phyloP scores from a whole-genome alignment of 2,329 filamentous ascomycete genomes.

The Aureobasidium sp. region DNA sequence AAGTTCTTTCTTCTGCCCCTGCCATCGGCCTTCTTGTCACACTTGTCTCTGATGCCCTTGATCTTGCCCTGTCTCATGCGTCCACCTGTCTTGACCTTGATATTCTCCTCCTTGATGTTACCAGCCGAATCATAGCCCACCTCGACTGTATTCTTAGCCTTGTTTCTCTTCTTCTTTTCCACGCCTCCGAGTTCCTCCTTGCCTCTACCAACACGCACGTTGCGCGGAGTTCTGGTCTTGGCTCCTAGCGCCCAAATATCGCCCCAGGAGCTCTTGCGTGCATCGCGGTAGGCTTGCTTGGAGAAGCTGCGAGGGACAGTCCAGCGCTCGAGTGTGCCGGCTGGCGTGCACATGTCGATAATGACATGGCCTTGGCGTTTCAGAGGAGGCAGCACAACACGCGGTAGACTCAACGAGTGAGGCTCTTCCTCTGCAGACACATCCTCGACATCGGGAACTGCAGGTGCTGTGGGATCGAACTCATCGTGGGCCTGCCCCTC shows the following conservation, averaged over 20 bases:
- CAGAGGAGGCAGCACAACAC: constrained; percentile 68
- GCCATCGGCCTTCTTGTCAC: constrained; percentile 24
- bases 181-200: constrained; percentile 14
- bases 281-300: constrained; percentile 79
- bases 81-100: constrained; percentile 22
- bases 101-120: constrained; percentile 16
- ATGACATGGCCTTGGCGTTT: constrained; percentile 85
- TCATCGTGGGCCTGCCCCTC: background rate
- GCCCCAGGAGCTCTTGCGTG: constrained; percentile 82
- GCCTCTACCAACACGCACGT: constrained; percentile 49
- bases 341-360: constrained; percentile 82
- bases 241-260: constrained; percentile 93
- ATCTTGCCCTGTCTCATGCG: constrained; percentile 27
- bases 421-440: constrained; percentile 11
- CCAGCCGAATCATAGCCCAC: constrained; percentile 20
- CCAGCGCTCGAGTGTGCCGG: constrained; percentile 84
- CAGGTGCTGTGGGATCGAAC: constrained; percentile 14
- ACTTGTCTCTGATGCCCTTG: constrained; percentile 27
- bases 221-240: constrained; percentile 64
- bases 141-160: constrained; percentile 31
- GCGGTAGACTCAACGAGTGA: constrained; percentile 60
- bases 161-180: constrained; percentile 16
- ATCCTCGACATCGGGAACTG: constrained; percentile 8
- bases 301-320: constrained; percentile 76
- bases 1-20: constrained; percentile 7